Evolutionary conservation across 192 early-diverging fungal genomes (phyloP), one percentile per base, ranked within the genome.

Genomic region (Lobosporangium transversale): DNA sequence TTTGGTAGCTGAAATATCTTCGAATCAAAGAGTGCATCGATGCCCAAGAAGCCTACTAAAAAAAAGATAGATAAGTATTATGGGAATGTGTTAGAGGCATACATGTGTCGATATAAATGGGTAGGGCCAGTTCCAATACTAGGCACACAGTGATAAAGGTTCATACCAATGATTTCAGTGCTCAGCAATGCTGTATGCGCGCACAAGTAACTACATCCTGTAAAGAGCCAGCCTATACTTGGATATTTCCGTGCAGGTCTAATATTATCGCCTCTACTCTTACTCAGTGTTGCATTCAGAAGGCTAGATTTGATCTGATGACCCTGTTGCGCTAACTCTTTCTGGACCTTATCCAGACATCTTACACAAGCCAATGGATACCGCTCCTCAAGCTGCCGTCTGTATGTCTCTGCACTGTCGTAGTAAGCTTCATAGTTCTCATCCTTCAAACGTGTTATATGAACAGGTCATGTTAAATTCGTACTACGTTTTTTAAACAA

Each of bases 341-440:
- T 49, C 20, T 76, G 63, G 2, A 76, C 73, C 54, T 57, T 76
- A 24, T 67, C 73, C 5, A 60, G 29, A 42, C 73, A 76, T 1
- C 36, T 36, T 23, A 32, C 10, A 40, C 73, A 76, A 1, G 73
- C 73, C 11, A 76, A 17, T 15, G 73, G 73, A 37, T 76, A 76
- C 26, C 73, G 57, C 21, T 67, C 64, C 35, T 76, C 73, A 14
- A 76, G 44, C 50, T 66, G 63, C 18, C 26, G 40, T 29, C 59
- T 44, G 47, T 76, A 76, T 10, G 35, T 18, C 14, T 76, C 73
- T 17, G 73, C 73, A 11, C 53, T 66, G 1, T 67, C 58, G 1
- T 62, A 62, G 42, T 57, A 76, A 0, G 55, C 59, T 8, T 66
- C 44, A 51, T 67, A 76, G 53, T 48, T 62, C 37, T 66, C 64